These are phyloP conservation scores for Arabidopsis lyrata DNA, from an alignment of 441 rosid species.

Conservation along the genomic window DNA sequence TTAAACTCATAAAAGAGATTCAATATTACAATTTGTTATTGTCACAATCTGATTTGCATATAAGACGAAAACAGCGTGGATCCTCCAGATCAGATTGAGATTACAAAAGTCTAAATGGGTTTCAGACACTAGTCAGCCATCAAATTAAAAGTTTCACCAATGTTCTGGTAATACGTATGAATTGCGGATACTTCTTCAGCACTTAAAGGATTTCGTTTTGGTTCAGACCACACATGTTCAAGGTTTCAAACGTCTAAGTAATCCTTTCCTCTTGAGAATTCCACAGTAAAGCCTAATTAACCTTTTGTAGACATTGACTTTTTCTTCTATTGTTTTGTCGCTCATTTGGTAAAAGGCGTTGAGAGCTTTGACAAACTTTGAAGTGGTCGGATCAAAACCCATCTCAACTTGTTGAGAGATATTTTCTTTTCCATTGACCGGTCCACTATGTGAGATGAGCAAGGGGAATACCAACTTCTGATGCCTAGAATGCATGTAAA, in stretches of 20 bases:
- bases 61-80: background rate
- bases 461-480: background rate
- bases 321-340: background rate
- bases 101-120: no score
- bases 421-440: background rate
- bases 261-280: no score
- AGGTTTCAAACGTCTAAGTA: no score
- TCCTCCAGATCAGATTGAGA: no score
- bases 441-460: background rate
- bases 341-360: background rate
- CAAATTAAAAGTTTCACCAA: no score
- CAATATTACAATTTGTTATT: background rate
- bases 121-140: no score
- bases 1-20: background rate
- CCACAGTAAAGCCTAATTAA: conserved; percentile 39
- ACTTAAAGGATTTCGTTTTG: no score
- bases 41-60: background rate
- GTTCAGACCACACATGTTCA: no score
- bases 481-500: background rate
- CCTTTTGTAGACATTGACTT: background rate
- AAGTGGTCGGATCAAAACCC: conserved; percentile 16
- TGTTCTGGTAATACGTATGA: background rate
- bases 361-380: background rate
- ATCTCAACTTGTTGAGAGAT: background rate
- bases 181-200: background rate